These are phyloP conservation scores for Tieghemiomyces parasiticus DNA, from an alignment of 192 early-diverging fungal genomes.

Conservation along the genomic window DNA sequence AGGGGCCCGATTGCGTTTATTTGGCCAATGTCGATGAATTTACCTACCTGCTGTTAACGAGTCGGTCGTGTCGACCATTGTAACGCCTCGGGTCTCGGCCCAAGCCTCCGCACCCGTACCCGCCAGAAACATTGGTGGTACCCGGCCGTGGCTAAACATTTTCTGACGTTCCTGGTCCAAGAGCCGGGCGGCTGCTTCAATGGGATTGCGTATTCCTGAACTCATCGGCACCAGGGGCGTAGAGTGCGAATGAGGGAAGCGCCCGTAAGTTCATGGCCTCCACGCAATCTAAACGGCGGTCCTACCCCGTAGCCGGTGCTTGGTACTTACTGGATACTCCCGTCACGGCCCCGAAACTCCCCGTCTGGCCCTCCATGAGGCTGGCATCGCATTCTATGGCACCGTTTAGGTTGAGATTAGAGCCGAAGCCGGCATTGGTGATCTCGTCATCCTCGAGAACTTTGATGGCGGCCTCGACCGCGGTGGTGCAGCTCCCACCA, in stretches of 20 bases:
- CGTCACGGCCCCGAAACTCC: conserved; percentile 67
- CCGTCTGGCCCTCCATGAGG: conserved; percentile 46
- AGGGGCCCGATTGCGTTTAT: neutral
- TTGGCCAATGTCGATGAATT: neutral
- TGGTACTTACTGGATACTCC: conserved; percentile 27
- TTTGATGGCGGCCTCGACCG: no score
- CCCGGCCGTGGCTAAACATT: conserved; percentile 20
- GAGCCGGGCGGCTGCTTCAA: conserved; percentile 33
- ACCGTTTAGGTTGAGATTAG: conserved; percentile 60
- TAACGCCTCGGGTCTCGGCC: conserved; percentile 15
- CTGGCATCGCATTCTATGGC: conserved; percentile 77
- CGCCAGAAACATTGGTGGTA: conserved; percentile 37
- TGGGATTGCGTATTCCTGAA: conserved; percentile 48
- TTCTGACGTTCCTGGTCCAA: conserved; percentile 20
- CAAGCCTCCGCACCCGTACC: conserved; percentile 40
- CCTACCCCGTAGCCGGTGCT: neutral
- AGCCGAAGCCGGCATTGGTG: conserved; percentile 55
- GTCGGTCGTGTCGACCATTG: neutral
- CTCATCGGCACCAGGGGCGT: neutral
- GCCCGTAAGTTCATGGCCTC: neutral
- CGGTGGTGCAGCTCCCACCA: no score
- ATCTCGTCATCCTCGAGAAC: conserved; percentile 26
- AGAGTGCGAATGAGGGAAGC: neutral
- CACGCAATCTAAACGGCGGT: neutral
- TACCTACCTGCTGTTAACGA: conserved; percentile 15